phyloP scores from a whole-genome alignment of 257 asterid species.

The Scutellaria barbata region DNA sequence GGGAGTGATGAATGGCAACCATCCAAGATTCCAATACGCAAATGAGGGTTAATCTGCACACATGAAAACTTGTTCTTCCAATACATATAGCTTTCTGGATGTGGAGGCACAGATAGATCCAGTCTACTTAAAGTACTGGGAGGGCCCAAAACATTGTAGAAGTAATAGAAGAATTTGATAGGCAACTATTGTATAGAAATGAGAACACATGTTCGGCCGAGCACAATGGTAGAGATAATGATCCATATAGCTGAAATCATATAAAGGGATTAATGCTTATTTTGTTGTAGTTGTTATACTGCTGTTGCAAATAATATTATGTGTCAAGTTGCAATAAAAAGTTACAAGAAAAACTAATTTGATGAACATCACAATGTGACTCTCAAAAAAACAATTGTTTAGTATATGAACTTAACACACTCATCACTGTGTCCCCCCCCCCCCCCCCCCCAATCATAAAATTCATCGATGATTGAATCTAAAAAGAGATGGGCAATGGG shows the following conservation, averaged over 20 bases:
- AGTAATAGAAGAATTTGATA: background rate
- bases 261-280: too few species aligned
- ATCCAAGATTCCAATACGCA: background rate
- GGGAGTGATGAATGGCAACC: background rate
- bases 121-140: background rate
- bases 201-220: too few species aligned
- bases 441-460: background rate
- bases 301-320: background rate
- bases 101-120: background rate
- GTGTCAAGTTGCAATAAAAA: background rate
- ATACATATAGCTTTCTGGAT: conserved; percentile 1
- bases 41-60: background rate
- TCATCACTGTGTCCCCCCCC: background rate
- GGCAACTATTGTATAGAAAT: background rate
- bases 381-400: background rate
- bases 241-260: too few species aligned
- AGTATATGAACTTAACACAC: background rate
- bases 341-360: too few species aligned
- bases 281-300: too few species aligned
- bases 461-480: background rate
- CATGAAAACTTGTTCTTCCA: background rate
- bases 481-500: background rate
- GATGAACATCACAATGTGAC: background rate
- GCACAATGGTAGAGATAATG: too few species aligned
- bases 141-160: background rate